A percentile compares a stretch with the other conserved stretches of the same genome.
These are phyloP conservation scores for Bromus sterilis DNA, from an alignment of 176 grass and related monocot genomes.

Conservation along the genomic window DNA sequence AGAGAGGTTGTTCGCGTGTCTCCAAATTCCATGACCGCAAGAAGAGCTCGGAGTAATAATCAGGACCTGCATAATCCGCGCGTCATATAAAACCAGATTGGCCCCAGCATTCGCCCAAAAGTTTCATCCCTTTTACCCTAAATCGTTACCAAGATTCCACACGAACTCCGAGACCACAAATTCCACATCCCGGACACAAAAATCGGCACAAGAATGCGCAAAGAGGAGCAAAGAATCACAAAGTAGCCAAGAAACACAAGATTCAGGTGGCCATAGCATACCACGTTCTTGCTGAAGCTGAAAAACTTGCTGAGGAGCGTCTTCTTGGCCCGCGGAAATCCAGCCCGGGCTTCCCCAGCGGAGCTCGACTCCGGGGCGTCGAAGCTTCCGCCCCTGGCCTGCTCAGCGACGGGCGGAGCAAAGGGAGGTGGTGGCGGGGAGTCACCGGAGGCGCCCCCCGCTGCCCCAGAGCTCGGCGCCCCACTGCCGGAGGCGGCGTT, in stretches of 20 bases:
- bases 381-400: background rate
- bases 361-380: background rate
- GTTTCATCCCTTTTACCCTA: background rate
- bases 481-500: background rate
- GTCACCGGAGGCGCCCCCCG: background rate
- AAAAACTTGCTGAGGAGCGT: background rate
- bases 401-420: background rate
- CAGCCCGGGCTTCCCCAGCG: no score
- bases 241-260: background rate
- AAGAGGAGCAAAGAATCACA: background rate
- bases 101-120: background rate
- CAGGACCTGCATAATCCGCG: background rate
- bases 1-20: background rate
- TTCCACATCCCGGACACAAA: background rate
- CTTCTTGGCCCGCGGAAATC: background rate
- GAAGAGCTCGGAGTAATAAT: background rate
- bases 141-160: background rate
- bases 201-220: background rate
- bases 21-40: background rate
- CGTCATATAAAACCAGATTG: background rate
- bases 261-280: background rate
- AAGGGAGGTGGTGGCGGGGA: background rate
- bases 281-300: background rate
- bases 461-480: background rate
- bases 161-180: background rate